These are phyloP conservation scores for Penicillium malachiteum DNA, from an alignment of 495 filamentous ascomycete species.

Conservation along the genomic window DNA sequence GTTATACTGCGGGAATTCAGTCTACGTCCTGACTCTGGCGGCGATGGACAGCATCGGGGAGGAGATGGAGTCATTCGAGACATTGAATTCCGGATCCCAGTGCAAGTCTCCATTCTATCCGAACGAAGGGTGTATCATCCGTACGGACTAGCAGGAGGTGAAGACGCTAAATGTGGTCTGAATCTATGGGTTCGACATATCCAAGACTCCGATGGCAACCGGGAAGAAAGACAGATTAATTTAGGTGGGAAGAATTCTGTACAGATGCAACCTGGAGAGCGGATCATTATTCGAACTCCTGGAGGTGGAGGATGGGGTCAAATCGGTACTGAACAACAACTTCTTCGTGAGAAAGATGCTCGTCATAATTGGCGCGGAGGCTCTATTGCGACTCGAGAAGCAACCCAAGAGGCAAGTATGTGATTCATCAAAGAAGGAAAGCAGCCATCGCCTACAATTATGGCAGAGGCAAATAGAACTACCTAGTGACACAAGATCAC, in stretches of 20 bases:
- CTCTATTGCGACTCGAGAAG: constrained; percentile 25
- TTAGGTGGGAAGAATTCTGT: constrained; percentile 86
- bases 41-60: constrained; percentile 34
- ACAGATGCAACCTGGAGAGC: constrained; percentile 75
- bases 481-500: too few species aligned
- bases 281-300: constrained; percentile 64
- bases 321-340: constrained; percentile 11
- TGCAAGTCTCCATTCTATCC: constrained; percentile 83
- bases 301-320: constrained; percentile 48
- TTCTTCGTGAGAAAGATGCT: constrained; percentile 21
- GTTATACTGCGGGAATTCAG: constrained; percentile 81
- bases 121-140: constrained; percentile 83
- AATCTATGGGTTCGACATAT: constrained; percentile 55
- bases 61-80: constrained; percentile 41
- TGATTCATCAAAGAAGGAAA: neutral
- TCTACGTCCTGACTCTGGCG: constrained; percentile 68
- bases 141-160: constrained; percentile 82
- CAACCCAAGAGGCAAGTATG: constrained; percentile 34
- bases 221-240: constrained; percentile 67
- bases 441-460: neutral
- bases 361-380: constrained; percentile 31
- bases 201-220: constrained; percentile 15
- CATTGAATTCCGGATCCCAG: constrained; percentile 45
- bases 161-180: constrained; percentile 52
- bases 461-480: neutral